Base-by-base conservation (phyloP, 441 rosid genomes). In the Dalechampia spathulata region DNA sequence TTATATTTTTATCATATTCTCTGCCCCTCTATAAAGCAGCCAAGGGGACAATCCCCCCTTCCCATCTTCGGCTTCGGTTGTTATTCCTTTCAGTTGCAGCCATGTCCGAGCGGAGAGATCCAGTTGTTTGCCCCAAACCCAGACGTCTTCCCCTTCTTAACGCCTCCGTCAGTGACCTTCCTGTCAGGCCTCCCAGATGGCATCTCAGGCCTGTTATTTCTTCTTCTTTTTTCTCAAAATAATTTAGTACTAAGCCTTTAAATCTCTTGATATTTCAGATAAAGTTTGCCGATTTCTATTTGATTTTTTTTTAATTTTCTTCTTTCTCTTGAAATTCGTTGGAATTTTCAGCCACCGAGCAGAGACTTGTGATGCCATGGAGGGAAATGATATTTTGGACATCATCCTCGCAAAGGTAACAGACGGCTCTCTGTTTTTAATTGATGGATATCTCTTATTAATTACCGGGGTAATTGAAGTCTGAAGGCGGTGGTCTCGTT, bases 131-230 rank as follows among this genome's bases (percentile, higher is more conserved):
- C 32, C 99, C 96, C 3, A 81, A 81, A 55, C 96, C 96, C 1
- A 86, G 91, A 23, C 98, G 96, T 43, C 40, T 84, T 17, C 77
- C 80, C 38, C 57, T 68, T 6, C 62, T 72, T 5, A 59, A 64
- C 65, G 28, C 72, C 42, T 13, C 75, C 69, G n/a, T 61, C 56
- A 64, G 55, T 67, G 86, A 71, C 34, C 34, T 3, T 54, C 77
- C 80, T 27, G 62, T 75, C 58, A 66, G 80, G 67, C 77, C 90
- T 68, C 73, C 77, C 43, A 74, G 87, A 57, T 84, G 82, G 83
- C 86, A 80, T 55, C 69, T 81, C 49, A 76, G 85, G 98, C 87
- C n/a, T n/a, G n/a, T n/a, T n/a, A n/a, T n/a, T n/a, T n/a, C n/a
- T n/a, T n/a, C n/a, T n/a, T n/a, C n/a, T n/a, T n/a, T n/a, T n/a